Conservation (phyloP, 345 rosid genomes). For the Eucalyptus polybractea region DNA sequence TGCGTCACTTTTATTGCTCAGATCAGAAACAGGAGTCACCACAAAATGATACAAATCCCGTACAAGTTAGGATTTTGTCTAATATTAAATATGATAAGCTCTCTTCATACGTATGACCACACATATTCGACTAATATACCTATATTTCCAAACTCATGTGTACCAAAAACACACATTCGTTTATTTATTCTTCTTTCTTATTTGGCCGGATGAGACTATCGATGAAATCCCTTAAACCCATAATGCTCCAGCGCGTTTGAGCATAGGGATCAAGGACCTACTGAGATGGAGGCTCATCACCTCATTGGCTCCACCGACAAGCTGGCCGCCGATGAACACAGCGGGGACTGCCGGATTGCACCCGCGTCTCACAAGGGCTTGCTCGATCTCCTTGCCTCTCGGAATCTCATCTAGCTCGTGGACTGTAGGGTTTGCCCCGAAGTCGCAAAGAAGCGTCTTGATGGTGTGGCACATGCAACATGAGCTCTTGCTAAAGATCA, state of each 20-base stretch:
- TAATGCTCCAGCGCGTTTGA: conserved; percentile 1
- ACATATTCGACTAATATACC: neutral
- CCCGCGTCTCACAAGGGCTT: neutral
- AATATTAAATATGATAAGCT: neutral
- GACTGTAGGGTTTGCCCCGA: neutral
- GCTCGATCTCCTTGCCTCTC: conserved; percentile 4
- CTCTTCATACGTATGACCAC: neutral
- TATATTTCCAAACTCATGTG: neutral
- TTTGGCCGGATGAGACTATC: neutral
- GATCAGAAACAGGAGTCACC: neutral
- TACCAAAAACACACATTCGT: neutral
- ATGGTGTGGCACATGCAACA: conserved; percentile 7
- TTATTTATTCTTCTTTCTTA: neutral
- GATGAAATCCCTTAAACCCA: neutral
- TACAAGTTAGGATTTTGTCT: neutral
- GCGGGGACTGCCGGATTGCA: neutral
- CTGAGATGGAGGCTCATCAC: conserved; percentile 4
- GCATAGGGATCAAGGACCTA: conserved; percentile 2
- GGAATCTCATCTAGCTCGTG: conserved; percentile 4
- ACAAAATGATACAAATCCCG: neutral
- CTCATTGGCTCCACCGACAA: conserved; percentile 6
- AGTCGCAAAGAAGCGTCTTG: neutral
- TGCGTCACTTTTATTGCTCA: neutral
- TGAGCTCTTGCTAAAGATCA: conserved; percentile 6
- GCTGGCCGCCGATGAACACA: conserved; percentile 5